Evolutionary conservation across 2,329 filamentous ascomycete genomes (phyloP), one percentile per base, ranked within the genome.

Genomic region (Orbilia javanica): DNA sequence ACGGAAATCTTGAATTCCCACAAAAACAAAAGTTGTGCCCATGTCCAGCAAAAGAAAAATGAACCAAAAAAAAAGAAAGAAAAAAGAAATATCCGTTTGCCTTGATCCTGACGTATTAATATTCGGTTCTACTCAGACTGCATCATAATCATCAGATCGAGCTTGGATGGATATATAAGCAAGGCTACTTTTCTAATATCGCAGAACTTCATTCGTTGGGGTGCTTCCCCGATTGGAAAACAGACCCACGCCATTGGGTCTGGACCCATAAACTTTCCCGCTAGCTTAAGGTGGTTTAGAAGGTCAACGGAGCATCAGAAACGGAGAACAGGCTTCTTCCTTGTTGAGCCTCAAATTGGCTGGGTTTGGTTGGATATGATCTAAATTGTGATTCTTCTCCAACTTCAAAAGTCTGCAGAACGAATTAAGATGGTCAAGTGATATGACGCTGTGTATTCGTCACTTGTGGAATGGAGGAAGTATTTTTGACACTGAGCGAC

Each of bases 291-390:
- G 50, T 29, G 69, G 60, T 57, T 64, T 64, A 69, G 65, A 70
- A 69, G 46, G 25, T 11, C 31, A 60, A 52, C 27, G 55, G 31
- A 60, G 48, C 57, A 69, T 76, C 72, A 76, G 65, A 69, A 64
- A 69, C 39, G 15, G 18, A 57, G 36, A 57, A 18, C 69, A 67
- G 63, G 72, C 72, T 67, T 42, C 52, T 39, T 57, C 46, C 55
- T 64, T 70, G 64, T 76, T 76, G 72, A 76, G 72, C 72, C 72
- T 76, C 72, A 76, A 69, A 76, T 31, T 39, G 62, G 64, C 72
- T 48, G 65, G 57, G 48, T 63, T 55, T 25, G 27, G 57, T 27
- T 63, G 53, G 50, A 55, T 44, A 64, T 60, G 63, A 67, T 27
- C 29, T n/a, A 15, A 44, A 44, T 44, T 10, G n/a, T n/a, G 42